These are phyloP conservation scores for Aspergillus phoenicis DNA, from an alignment of 2,329 filamentous ascomycete species.

Conservation along the genomic window DNA sequence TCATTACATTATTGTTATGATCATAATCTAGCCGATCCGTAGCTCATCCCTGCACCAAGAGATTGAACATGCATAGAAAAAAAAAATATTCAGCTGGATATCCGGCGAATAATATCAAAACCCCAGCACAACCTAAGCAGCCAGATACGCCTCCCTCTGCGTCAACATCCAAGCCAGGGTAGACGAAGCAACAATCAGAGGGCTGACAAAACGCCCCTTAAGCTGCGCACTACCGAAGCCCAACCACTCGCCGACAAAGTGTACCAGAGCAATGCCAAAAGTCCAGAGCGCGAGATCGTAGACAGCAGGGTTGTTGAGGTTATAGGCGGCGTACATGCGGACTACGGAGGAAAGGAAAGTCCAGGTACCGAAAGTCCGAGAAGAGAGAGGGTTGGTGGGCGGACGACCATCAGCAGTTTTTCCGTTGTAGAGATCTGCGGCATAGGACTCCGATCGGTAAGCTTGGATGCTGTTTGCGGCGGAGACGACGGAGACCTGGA, in stretches of 20 bases:
- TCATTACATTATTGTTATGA: neutral
- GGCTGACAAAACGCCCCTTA: slow-evolving; percentile 60
- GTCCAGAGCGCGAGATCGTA: slow-evolving; percentile 84
- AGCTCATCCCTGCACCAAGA: neutral
- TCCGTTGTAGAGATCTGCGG: slow-evolving; percentile 74
- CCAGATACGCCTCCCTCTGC: slow-evolving; percentile 53
- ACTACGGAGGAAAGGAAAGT: slow-evolving; percentile 77
- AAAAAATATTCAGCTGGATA: neutral
- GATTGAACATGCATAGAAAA: neutral
- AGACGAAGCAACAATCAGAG: slow-evolving; percentile 59
- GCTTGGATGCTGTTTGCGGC: slow-evolving; percentile 84
- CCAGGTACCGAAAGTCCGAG: slow-evolving; percentile 84
- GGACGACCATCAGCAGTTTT: slow-evolving; percentile 58
- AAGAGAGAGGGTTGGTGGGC: slow-evolving; percentile 71
- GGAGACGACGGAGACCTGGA: slow-evolving; percentile 77
- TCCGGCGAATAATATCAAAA: neutral
- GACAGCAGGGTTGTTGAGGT: slow-evolving; percentile 70
- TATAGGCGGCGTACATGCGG: slow-evolving; percentile 80
- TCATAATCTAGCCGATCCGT: neutral
- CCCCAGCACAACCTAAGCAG: slow-evolving; percentile 24
- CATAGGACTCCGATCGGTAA: slow-evolving; percentile 77
- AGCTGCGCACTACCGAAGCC: slow-evolving; percentile 75
- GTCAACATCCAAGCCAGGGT: slow-evolving; percentile 63
- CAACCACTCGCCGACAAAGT: slow-evolving; percentile 80
- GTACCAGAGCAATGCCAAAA: slow-evolving; percentile 73